Base-by-base conservation (phyloP, 495 filamentous ascomycete genomes). In the Parathielavia appendiculata region DNA sequence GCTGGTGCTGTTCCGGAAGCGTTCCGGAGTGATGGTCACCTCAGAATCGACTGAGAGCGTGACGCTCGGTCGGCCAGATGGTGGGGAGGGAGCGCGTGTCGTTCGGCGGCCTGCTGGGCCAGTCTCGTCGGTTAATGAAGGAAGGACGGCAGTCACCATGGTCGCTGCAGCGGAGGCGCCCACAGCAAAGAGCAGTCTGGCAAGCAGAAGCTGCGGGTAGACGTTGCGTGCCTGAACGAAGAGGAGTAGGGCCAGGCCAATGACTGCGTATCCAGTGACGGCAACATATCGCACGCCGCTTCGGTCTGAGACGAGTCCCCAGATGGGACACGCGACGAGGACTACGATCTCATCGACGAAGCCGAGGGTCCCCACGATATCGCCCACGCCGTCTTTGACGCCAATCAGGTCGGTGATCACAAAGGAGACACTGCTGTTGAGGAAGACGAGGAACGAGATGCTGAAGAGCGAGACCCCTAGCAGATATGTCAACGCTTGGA, bases 101-200 rank as follows among this genome's bases (percentile, higher is more conserved):
- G 40, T 69, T 40, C 70, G 67, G 26, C 56, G 66, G n/a, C n/a
- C n/a, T 20, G 57, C 60, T 40, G 66, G 54, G 51, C 61, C 41
- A 56, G 61, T 65, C 51, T 78, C 66, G 67, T 74, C 79, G 17
- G 90, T 91, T 68, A 98, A 89, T 7, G 88, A 86, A 1, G 93
- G 95, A 17, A 97, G 77, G 26, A 95, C 89, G 1, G 93, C 93
- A 6, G 95, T 97, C 32, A 99, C 93, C 93, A 99, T 99, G 2
- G 95, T 97, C 26, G 91, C 80, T 10, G 89, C 87, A 13, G 93
- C 95, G 14, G 92, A 88, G 5, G 88, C 93, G 12, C 93, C 93
- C 13, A 97, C 54, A 60, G 90, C 92, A 74, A 99, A 99, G 38
- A 93, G 75, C 39, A 97, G 76, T 59, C 93, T 79, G 22, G 87